These are phyloP conservation scores for Eutrema salsugineum DNA, from an alignment of 441 rosid species.

Conservation along the genomic window DNA sequence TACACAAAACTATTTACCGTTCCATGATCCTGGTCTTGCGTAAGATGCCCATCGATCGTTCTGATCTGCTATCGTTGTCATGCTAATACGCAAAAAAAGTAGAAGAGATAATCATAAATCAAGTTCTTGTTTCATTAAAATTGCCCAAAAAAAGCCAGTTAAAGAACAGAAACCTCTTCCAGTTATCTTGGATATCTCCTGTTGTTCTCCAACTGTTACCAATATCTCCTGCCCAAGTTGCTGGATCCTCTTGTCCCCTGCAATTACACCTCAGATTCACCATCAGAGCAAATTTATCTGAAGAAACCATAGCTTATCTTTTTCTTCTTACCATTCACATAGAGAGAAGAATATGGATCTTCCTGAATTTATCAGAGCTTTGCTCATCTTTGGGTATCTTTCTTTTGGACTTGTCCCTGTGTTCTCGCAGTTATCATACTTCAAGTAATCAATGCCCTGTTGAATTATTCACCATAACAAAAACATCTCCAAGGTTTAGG, in stretches of 20 bases:
- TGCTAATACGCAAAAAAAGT: slow-evolving; percentile 36
- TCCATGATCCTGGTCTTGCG: slow-evolving; percentile 77
- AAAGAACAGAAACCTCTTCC: slow-evolving; percentile 47
- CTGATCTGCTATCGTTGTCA: slow-evolving; percentile 53
- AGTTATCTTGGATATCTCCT: slow-evolving; percentile 52
- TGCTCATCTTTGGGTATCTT: slow-evolving; percentile 68
- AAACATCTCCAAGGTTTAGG: neutral
- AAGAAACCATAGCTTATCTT: neutral
- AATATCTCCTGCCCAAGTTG: slow-evolving; percentile 59
- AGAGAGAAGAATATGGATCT: slow-evolving; percentile 67
- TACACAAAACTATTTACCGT: slow-evolving; percentile 36
- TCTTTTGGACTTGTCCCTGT: slow-evolving; percentile 58
- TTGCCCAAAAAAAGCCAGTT: neutral
- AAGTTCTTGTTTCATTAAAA: slow-evolving; percentile 7
- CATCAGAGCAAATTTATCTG: slow-evolving; percentile 1
- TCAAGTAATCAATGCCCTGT: slow-evolving; percentile 74
- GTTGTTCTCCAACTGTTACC: slow-evolving; percentile 89
- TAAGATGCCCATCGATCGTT: slow-evolving; percentile 61
- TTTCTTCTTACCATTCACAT: slow-evolving; percentile 60
- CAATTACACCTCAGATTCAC: slow-evolving; percentile 4
- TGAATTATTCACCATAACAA: slow-evolving; percentile 3
- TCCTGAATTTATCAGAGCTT: slow-evolving; percentile 55
- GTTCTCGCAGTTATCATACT: slow-evolving; percentile 70
- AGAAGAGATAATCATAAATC: neutral
- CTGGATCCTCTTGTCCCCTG: slow-evolving; percentile 83